Evolutionary conservation across 495 filamentous ascomycete genomes (phyloP).

Genomic region (Neurospora hispaniola): DNA sequence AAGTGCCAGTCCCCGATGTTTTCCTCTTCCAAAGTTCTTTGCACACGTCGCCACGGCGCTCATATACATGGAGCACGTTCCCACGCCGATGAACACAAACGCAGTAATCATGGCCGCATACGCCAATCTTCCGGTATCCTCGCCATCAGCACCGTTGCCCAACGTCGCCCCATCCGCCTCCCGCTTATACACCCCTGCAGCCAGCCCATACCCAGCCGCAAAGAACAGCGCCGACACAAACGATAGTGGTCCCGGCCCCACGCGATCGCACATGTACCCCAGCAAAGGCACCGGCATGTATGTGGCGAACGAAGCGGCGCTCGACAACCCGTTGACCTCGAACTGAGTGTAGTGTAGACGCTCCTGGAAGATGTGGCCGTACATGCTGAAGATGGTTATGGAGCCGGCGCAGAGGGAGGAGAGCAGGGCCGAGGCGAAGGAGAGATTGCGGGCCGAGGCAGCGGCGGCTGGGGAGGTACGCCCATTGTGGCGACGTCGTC

Average conservation of each 20-base stretch:
- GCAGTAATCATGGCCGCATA: constrained; percentile 75
- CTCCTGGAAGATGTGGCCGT: constrained; percentile 77
- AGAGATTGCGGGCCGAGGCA: constrained; percentile 22
- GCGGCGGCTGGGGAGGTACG: constrained; percentile 12
- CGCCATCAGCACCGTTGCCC: not conserved
- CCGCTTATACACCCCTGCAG: constrained; percentile 63
- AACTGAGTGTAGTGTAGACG: constrained; percentile 78
- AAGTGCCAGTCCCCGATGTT: constrained; percentile 78
- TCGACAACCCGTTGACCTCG: constrained; percentile 80
- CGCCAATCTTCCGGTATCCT: constrained; percentile 48
- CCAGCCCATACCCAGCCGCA: constrained; percentile 70
- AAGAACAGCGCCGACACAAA: constrained; percentile 63
- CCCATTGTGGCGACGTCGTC: constrained; percentile 9
- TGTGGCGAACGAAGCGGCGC: constrained; percentile 72
- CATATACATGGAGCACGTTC: constrained; percentile 79
- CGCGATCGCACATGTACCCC: constrained; percentile 82
- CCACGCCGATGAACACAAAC: constrained; percentile 71
- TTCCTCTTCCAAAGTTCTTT: constrained; percentile 90
- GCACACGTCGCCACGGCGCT: constrained; percentile 83
- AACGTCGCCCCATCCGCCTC: constrained; percentile 37
- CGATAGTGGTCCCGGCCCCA: constrained; percentile 64
- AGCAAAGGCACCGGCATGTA: constrained; percentile 85
- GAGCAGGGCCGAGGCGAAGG: constrained; percentile 31
- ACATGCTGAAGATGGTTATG: constrained; percentile 81
- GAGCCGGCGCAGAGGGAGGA: constrained; percentile 67